A percentile compares a stretch with the other conserved stretches of the same genome.
Evolutionary conservation across 2,329 filamentous ascomycete genomes (phyloP).

Genomic region (Emmonsia crescens): DNA sequence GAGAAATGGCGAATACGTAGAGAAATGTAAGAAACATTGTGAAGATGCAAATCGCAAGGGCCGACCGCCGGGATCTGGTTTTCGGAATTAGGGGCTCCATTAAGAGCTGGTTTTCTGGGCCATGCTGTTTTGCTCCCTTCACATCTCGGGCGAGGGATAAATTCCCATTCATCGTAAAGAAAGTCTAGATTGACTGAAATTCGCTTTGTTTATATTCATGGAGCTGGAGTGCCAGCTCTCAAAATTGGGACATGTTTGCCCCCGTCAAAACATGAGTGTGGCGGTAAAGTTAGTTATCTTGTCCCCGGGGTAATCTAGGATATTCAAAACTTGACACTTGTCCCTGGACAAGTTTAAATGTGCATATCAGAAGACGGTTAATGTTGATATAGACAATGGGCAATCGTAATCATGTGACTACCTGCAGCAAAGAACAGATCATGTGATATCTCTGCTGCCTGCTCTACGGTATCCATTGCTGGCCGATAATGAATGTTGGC

Average conservation of each 20-base stretch:
- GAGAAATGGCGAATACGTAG: background rate
- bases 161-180: background rate
- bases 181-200: background rate
- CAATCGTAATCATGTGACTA: too few relatives aligned
- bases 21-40: background rate
- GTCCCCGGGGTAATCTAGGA: background rate
- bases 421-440: background rate
- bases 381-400: too few relatives aligned
- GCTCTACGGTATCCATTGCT: too few relatives aligned
- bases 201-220: background rate
- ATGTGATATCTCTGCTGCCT: background rate
- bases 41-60: background rate
- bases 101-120: background rate
- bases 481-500: background rate
- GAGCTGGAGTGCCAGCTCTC: background rate
- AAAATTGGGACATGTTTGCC: background rate
- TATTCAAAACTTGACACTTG: background rate
- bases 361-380: background rate
- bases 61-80: background rate
- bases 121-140: background rate
- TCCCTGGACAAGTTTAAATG: background rate
- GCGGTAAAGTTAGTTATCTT: background rate
- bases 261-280: background rate
- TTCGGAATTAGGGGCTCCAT: background rate
- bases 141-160: background rate